Base-by-base conservation (phyloP, 176 grass and related monocot genomes). In the Oryza coarctata region DNA sequence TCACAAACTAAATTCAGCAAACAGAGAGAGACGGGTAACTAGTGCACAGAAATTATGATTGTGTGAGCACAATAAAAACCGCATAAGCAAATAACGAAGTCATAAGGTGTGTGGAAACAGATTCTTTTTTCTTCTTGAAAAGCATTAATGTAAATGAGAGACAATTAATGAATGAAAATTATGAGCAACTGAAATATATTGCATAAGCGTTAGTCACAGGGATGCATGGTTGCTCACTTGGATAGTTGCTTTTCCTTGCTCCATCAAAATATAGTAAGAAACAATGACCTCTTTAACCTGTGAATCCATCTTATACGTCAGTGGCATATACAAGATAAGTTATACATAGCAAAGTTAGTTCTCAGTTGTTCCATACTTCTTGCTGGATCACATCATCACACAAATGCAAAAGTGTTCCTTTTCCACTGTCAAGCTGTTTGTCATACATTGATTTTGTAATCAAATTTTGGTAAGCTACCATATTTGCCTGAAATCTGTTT, bases 311-410 rank as follows among this genome's bases (percentile, higher is more conserved):
- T 76, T 45, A 72, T 47, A n/a, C n/a, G 7, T 84, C 7, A 71
- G 20, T n/a, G 18, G 13, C 11, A 36, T 18, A 65, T 26, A 63
- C 5, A 40, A 50, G 9, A 29, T 4, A 79, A 75, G 10, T 66
- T 20, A 52, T 26, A 86, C 1, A 57, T 74, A 36, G 3, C 65
- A 70, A 65, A 60, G 32, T 45, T 1, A 71, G 62, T 47, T 45
- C 18, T 17, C 5, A 36, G 14, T 65, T 22, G 18, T 47, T 75
- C 35, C 86, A 66, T 90, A 99, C 96, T 88, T 99, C 92, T 79
- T 99, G 96, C 85, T 99, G 90, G 76, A 99, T 99, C 78, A 99
- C 88, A 83, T 99, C 88, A 78, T 99, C 93, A 45, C 96, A 99
- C 57, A 97, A 81, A 65, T 93, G 96, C 22, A 95, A 93, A 80